phyloP scores from a whole-genome alignment of 805 yeast genomes.

The Metschnikowia baotianmanensis region DNA sequence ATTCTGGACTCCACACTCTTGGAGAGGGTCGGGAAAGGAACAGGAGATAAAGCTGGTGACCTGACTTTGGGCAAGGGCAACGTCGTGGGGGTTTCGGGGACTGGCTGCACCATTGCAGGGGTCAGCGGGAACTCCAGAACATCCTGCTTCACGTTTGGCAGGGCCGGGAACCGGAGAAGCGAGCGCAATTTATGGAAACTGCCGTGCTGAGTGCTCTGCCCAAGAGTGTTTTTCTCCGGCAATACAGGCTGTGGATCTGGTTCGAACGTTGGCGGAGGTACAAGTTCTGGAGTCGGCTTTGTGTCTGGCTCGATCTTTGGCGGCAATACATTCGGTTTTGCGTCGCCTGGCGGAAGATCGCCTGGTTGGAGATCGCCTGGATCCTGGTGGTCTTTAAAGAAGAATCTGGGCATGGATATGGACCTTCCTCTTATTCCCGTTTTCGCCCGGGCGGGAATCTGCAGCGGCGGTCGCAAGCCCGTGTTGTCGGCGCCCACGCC shows the following conservation, averaged over 20 bases:
- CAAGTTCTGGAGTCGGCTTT: no score
- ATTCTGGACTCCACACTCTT: no score
- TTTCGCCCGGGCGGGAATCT: constrained; percentile 10
- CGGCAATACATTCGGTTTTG: no score
- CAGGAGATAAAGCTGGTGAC: no score
- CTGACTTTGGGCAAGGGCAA: no score
- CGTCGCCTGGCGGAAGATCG: no score
- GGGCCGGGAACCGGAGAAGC: constrained; percentile 13
- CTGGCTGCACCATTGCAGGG: no score
- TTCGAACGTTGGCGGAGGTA: neutral
- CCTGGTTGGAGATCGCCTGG: neutral
- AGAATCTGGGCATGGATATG: constrained; percentile 27
- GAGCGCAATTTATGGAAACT: constrained; percentile 2
- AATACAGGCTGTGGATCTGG: constrained; percentile 1
- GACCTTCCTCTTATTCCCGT: constrained; percentile 22
- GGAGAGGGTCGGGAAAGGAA: no score
- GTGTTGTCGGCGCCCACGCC: constrained; percentile 15
- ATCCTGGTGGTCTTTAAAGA: constrained; percentile 24
- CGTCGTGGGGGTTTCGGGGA: no score
- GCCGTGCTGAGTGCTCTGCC: constrained; percentile 1
- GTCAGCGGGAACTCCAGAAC: no score
- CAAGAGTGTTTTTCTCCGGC: constrained; percentile 1
- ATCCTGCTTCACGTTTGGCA: constrained; percentile 12
- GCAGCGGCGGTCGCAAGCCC: constrained; percentile 17
- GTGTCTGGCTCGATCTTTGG: no score